Percentiles rank a stretch among this genome's conserved stretches.
phyloP scores from a whole-genome alignment of 805 yeast genomes.

The Lipomyces orientalis region DNA sequence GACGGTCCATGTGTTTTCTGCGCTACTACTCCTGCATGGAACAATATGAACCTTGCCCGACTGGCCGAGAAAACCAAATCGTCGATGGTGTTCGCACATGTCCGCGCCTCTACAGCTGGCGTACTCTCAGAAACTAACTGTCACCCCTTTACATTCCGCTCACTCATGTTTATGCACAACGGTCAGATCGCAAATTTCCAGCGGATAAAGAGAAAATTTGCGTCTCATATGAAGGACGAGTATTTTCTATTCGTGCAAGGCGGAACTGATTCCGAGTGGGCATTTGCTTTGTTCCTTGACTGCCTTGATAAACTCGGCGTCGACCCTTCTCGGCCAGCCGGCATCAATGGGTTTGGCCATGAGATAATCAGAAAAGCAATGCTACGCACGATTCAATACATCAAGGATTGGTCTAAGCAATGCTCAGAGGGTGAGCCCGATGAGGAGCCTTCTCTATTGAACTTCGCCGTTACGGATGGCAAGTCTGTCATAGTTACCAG shows the following conservation, averaged over 20 bases:
- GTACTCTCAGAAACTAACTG: slow-evolving; percentile 93
- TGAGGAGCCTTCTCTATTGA: slow-evolving; percentile 80
- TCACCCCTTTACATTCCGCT: slow-evolving; percentile 90
- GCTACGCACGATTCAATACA: slow-evolving; percentile 69
- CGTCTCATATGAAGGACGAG: slow-evolving; percentile 76
- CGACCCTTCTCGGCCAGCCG: slow-evolving; percentile 59
- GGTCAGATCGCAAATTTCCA: slow-evolving; percentile 77
- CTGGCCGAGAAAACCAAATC: slow-evolving; percentile 88
- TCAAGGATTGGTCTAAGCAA: slow-evolving; percentile 80
- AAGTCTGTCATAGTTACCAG: slow-evolving; percentile 82
- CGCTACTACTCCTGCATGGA: slow-evolving; percentile 99
- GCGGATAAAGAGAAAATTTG: slow-evolving; percentile 71
- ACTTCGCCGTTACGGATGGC: slow-evolving; percentile 96
- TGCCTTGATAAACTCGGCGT: slow-evolving; percentile 75
- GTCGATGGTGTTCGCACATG: slow-evolving; percentile 88
- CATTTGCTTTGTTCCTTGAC: slow-evolving; percentile 86
- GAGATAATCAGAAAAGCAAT: slow-evolving; percentile 69
- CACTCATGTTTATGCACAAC: slow-evolving; percentile 95
- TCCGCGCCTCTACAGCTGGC: slow-evolving; percentile 94
- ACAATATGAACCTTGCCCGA: slow-evolving; percentile 85
- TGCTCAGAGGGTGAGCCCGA: slow-evolving; percentile 50
- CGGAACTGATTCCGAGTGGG: slow-evolving; percentile 93
- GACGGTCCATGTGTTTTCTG: slow-evolving; percentile 89
- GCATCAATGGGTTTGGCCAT: slow-evolving; percentile 53
- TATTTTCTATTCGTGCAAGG: slow-evolving; percentile 86